Evolutionary conservation across 352 stramenopile species (phyloP).

Genomic region (Lagenidium giganteum): DNA sequence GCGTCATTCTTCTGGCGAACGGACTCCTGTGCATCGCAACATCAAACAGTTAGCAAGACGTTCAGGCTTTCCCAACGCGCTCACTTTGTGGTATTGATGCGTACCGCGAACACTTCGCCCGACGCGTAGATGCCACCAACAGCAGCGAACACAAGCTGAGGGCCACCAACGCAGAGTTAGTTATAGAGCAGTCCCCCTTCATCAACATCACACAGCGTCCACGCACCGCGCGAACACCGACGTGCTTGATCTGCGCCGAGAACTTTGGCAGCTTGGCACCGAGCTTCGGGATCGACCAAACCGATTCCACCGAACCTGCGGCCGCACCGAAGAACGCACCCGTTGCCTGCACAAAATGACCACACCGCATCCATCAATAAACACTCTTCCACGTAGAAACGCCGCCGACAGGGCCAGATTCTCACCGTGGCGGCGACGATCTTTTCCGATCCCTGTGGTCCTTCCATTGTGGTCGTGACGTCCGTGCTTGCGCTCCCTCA

Average conservation of each 20-base stretch:
- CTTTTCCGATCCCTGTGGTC: slow-evolving; percentile 65
- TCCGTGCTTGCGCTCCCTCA: too few species aligned
- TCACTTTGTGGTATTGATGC: too few species aligned
- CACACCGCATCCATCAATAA: neutral
- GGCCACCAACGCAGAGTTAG: too few species aligned
- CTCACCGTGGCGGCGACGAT: slow-evolving; percentile 68
- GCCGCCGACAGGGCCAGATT: neutral
- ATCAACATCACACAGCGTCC: too few species aligned
- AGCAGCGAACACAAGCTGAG: slow-evolving; percentile 67
- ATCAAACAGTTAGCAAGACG: neutral
- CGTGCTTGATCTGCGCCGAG: slow-evolving; percentile 67
- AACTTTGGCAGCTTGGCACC: slow-evolving; percentile 84
- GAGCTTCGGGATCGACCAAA: slow-evolving; percentile 86
- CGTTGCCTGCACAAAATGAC: slow-evolving; percentile 28
- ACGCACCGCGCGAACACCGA: slow-evolving; percentile 70
- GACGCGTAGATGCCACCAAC: slow-evolving; percentile 63
- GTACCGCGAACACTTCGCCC: slow-evolving; percentile 68
- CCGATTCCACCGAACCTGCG: slow-evolving; percentile 73
- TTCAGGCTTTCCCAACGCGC: slow-evolving; percentile 20
- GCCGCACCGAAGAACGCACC: slow-evolving; percentile 76
- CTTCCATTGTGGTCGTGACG: slow-evolving; percentile 58
- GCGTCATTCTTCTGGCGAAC: slow-evolving; percentile 70
- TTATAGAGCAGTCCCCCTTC: too few species aligned
- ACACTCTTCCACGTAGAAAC: neutral
- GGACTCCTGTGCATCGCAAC: slow-evolving; percentile 23